These are phyloP conservation scores for Cochlearia excelsa DNA, from an alignment of 345 rosid species.

Conservation along the genomic window DNA sequence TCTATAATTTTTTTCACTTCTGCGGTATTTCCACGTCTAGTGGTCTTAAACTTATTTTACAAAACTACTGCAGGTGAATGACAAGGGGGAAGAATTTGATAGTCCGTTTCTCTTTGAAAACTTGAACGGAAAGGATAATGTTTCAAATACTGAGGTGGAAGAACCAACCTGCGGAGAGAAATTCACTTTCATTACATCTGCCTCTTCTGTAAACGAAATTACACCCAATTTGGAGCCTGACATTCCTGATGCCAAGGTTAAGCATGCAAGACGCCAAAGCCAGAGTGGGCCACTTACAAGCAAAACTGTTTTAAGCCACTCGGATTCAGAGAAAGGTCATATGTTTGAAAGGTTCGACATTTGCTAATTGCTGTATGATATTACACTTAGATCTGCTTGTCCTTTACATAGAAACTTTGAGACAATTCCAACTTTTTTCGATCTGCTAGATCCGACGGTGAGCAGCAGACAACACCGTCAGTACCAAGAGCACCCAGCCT, in stretches of 20 bases:
- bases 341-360: slow-evolving; percentile 58
- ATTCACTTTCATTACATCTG: slow-evolving; percentile 40
- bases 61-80: slow-evolving; percentile 38
- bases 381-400: slow-evolving; percentile 16
- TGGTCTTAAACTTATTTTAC: slow-evolving; percentile 33
- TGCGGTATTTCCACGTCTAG: slow-evolving; percentile 29
- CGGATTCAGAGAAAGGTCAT: slow-evolving; percentile 55
- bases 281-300: slow-evolving; percentile 88
- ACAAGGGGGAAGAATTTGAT: slow-evolving; percentile 31
- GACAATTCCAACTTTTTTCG: not conserved
- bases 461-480: slow-evolving; percentile 32
- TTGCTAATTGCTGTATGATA: slow-evolving; percentile 18
- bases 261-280: slow-evolving; percentile 63
- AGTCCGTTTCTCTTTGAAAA: slow-evolving; percentile 39
- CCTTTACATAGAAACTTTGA: slow-evolving; percentile 3
- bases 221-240: slow-evolving; percentile 57
- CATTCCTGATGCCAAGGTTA: slow-evolving; percentile 43
- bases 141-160: slow-evolving; percentile 40
- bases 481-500: slow-evolving; percentile 78
- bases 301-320: slow-evolving; percentile 52
- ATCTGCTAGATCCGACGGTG: slow-evolving; percentile 59
- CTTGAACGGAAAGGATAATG: slow-evolving; percentile 52
- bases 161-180: slow-evolving; percentile 45
- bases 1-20: slow-evolving; percentile 3
- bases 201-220: slow-evolving; percentile 44